Evolutionary conservation across 345 rosid genomes (phyloP).

Genomic region (Euphorbia lathyris): DNA sequence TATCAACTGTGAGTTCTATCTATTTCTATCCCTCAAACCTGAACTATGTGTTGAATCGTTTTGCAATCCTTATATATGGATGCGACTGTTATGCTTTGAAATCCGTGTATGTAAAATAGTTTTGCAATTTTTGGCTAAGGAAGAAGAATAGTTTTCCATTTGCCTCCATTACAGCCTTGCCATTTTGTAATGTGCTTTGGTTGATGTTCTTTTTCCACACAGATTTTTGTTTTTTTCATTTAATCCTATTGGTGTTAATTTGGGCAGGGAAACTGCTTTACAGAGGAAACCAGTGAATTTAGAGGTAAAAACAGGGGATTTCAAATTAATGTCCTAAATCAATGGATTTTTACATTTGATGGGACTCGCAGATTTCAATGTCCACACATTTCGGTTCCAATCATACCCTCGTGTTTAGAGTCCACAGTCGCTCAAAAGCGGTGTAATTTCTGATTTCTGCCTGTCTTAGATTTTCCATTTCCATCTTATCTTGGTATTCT

Average conservation of each 20-base stretch:
- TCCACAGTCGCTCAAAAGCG: no score
- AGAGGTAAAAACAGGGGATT: neutral
- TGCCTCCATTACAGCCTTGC: no score
- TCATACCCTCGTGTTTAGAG: no score
- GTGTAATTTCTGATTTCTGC: no score
- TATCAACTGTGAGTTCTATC: no score
- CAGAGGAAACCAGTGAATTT: neutral
- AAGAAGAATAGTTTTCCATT: no score
- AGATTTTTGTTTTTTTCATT: neutral
- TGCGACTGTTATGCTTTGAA: neutral
- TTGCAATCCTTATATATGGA: neutral
- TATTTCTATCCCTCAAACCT: no score
- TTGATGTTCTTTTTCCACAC: neutral
- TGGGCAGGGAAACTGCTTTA: slow-evolving; percentile 6
- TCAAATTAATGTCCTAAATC: neutral
- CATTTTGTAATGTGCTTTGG: neutral
- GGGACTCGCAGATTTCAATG: no score
- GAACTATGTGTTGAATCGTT: neutral
- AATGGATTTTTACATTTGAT: no score
- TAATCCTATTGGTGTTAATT: slow-evolving; percentile 4
- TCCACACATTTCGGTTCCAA: no score
- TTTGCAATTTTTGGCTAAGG: neutral
- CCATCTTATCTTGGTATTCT: no score
- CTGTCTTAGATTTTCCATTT: no score
- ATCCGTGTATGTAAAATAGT: neutral